Evolutionary conservation across 2,329 filamentous ascomycete species (phyloP).

Genomic region (Pestalotiopsis sp.): DNA sequence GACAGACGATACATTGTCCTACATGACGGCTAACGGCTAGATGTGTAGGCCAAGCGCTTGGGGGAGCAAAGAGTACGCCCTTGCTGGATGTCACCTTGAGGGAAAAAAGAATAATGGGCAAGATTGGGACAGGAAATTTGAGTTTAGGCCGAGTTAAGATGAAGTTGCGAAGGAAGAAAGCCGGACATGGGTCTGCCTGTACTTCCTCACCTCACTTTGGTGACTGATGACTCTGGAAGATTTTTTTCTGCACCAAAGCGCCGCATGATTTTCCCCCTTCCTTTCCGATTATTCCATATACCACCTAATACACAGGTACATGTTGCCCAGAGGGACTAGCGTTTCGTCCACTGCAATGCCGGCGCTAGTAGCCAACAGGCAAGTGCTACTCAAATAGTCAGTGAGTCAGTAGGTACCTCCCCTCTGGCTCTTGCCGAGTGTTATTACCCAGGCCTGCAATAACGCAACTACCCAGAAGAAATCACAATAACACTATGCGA

Average conservation of each 20-base stretch:
- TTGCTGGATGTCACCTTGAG: neutral
- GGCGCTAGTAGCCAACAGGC: conserved; percentile 2
- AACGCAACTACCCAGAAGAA: neutral
- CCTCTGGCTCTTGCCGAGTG: neutral
- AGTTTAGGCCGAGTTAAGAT: conserved; percentile 1
- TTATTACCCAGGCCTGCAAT: neutral
- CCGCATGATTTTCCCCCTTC: neutral
- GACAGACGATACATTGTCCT: neutral
- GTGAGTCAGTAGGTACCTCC: neutral
- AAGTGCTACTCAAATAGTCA: neutral
- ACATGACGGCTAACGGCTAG: neutral
- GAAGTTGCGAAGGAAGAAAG: conserved; percentile 2
- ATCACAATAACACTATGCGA: neutral
- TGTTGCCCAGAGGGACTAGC: neutral
- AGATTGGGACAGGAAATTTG: conserved; percentile 1
- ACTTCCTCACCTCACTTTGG: neutral
- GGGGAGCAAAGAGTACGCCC: too few species aligned
- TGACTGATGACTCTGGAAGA: neutral
- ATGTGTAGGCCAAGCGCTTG: neutral
- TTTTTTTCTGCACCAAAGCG: neutral
- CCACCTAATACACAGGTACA: neutral
- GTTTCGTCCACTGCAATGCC: neutral
- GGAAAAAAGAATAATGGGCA: neutral
- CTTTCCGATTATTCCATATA: neutral
- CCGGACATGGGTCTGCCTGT: neutral